phyloP scores from a whole-genome alignment of 805 yeast genomes.

The Candida ponderosae region DNA sequence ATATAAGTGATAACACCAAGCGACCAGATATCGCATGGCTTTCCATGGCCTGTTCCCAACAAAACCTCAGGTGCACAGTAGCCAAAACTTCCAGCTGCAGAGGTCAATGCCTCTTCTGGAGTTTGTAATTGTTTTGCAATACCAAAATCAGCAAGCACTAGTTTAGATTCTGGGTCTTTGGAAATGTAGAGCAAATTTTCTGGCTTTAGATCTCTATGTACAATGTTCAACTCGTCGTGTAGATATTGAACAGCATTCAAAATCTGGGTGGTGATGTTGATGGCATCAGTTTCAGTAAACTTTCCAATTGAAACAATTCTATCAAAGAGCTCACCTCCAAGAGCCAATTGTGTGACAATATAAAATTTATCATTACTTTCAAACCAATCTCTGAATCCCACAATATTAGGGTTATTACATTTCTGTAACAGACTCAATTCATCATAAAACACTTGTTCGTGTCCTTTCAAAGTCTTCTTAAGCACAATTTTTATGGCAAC shows the following conservation, averaged over 20 bases:
- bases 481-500: conserved; percentile 82
- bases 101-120: conserved; percentile 47
- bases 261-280: conserved; percentile 64
- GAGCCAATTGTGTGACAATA: conserved; percentile 83
- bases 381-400: conserved; percentile 81
- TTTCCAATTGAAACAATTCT: conserved; percentile 67
- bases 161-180: conserved; percentile 44
- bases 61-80: conserved; percentile 92
- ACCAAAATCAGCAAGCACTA: conserved; percentile 88
- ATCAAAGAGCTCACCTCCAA: conserved; percentile 88
- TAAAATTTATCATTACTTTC: conserved; percentile 82
- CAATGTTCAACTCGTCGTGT: conserved; percentile 57
- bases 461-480: conserved; percentile 69
- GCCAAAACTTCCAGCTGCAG: conserved; percentile 82
- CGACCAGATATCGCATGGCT: conserved; percentile 90
- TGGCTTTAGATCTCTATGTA: conserved; percentile 87
- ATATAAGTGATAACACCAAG: conserved; percentile 89
- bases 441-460: conserved; percentile 63
- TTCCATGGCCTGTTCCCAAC: conserved; percentile 72
- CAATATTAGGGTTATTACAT: conserved; percentile 72
- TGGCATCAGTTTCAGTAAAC: conserved; percentile 81
- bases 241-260: conserved; percentile 67
- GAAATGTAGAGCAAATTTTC: conserved; percentile 71
- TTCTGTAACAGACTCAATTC: conserved; percentile 61
- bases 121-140: conserved; percentile 65